Evolutionary conservation across 345 rosid species (phyloP).

Genomic region (Garcia nutans): DNA sequence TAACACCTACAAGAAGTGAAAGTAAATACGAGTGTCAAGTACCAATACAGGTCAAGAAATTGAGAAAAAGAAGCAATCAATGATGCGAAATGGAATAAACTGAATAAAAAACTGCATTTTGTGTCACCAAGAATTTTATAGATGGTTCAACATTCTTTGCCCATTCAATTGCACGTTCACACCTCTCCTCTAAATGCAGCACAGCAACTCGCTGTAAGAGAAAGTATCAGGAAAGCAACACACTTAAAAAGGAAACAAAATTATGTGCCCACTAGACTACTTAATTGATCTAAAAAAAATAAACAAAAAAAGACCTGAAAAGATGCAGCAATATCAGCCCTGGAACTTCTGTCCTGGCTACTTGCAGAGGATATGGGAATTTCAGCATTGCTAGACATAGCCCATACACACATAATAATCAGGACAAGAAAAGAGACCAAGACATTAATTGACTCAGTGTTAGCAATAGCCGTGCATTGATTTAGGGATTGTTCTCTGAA

Average conservation of each 20-base stretch:
- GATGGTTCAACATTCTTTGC: slow-evolving; percentile 85
- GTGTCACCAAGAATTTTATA: slow-evolving; percentile 63
- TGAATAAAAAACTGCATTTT: not conserved
- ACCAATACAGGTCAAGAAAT: slow-evolving; percentile 9
- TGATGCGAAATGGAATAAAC: not conserved
- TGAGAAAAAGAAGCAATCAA: slow-evolving; percentile 5
- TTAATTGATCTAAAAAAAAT: not conserved
- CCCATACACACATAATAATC: slow-evolving; percentile 9
- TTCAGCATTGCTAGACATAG: slow-evolving; percentile 54
- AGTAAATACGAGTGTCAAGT: slow-evolving; percentile 13
- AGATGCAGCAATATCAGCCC: slow-evolving; percentile 96
- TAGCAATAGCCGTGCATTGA: slow-evolving; percentile 1
- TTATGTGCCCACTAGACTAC: not conserved
- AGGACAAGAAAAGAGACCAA: not conserved
- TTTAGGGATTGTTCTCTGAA: slow-evolving; percentile 15
- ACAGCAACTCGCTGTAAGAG: slow-evolving; percentile 82
- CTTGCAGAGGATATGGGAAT: slow-evolving; percentile 69
- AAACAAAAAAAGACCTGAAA: slow-evolving; percentile 61
- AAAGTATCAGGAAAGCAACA: slow-evolving; percentile 4
- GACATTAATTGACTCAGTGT: not conserved
- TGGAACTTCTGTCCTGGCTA: slow-evolving; percentile 60
- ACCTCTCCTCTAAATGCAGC: slow-evolving; percentile 88
- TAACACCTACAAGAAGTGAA: slow-evolving; percentile 59
- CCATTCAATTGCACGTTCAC: slow-evolving; percentile 91
- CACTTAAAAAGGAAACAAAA: not conserved